phyloP scores from a whole-genome alignment of 108 stramenopile species.

The Pseudonitzschia multiseries region DNA sequence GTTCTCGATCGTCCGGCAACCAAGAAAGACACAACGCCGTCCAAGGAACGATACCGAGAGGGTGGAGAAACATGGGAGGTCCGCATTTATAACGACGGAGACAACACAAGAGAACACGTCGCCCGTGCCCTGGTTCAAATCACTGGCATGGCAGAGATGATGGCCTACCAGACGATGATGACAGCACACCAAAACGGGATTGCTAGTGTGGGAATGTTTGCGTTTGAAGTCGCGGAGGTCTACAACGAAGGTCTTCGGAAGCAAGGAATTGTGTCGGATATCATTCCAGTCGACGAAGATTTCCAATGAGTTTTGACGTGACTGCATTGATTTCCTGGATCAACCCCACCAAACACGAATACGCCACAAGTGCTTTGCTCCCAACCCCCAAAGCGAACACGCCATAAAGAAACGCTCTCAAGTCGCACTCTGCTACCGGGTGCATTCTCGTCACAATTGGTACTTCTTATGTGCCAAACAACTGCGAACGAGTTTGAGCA shows the following conservation, averaged over 20 bases:
- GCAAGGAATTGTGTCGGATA: slow-evolving; percentile 73
- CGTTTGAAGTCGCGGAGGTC: slow-evolving; percentile 74
- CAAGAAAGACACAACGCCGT: background rate
- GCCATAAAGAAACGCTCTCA: too few relatives aligned
- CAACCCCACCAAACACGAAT: too few relatives aligned
- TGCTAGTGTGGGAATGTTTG: slow-evolving; percentile 74
- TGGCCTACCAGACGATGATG: slow-evolving; percentile 84
- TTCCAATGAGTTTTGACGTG: background rate
- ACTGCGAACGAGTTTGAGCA: too few relatives aligned
- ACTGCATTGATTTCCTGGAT: background rate
- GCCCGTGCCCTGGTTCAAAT: slow-evolving; percentile 78
- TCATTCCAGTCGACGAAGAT: slow-evolving; percentile 42
- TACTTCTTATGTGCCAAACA: too few relatives aligned
- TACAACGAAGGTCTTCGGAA: slow-evolving; percentile 63
- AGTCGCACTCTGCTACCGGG: too few relatives aligned
- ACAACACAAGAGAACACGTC: slow-evolving; percentile 82
- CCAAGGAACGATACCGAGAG: slow-evolving; percentile 11
- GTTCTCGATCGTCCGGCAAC: slow-evolving; percentile 29
- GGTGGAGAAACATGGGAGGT: slow-evolving; percentile 61
- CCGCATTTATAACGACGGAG: slow-evolving; percentile 81
- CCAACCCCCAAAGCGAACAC: too few relatives aligned
- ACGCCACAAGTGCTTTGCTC: too few relatives aligned
- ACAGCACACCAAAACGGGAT: slow-evolving; percentile 79
- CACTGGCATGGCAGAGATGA: slow-evolving; percentile 65
- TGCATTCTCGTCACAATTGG: too few relatives aligned